Conservation (phyloP, 106 monocot genomes). For the Gastrodia elata region DNA sequence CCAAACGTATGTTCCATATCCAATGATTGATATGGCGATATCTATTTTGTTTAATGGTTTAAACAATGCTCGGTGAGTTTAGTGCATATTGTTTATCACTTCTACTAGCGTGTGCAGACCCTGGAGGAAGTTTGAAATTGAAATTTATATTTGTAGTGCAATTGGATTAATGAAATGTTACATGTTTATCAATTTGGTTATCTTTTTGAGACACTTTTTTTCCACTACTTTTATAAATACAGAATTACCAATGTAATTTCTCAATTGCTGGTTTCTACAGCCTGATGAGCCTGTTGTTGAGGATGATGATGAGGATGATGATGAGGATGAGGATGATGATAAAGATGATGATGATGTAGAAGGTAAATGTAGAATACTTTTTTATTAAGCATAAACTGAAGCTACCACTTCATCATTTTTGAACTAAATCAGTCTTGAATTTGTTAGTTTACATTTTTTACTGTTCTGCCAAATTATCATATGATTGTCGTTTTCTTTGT, state of each 20-base stretch:
- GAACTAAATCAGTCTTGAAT: background rate
- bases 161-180: background rate
- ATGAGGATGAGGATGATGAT: constrained; percentile 9
- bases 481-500: background rate
- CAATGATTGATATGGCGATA: too few species aligned
- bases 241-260: constrained; percentile 1
- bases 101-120: too few species aligned
- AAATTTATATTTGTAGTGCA: background rate
- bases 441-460: background rate
- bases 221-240: background rate
- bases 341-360: constrained; percentile 9
- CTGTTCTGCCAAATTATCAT: background rate
- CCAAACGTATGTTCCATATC: too few species aligned
- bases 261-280: background rate
- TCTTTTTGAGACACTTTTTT: background rate
- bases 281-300: constrained; percentile 12
- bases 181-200: background rate
- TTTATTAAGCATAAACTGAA: background rate
- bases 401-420: background rate
- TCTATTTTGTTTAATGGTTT: too few species aligned
- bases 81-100: too few species aligned
- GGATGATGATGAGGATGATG: constrained; percentile 10
- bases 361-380: constrained; percentile 4
- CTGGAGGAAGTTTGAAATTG: background rate
- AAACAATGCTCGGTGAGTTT: too few species aligned